Conservation (phyloP, 495 filamentous ascomycete genomes). For the Lindgomyces ingoldianus region DNA sequence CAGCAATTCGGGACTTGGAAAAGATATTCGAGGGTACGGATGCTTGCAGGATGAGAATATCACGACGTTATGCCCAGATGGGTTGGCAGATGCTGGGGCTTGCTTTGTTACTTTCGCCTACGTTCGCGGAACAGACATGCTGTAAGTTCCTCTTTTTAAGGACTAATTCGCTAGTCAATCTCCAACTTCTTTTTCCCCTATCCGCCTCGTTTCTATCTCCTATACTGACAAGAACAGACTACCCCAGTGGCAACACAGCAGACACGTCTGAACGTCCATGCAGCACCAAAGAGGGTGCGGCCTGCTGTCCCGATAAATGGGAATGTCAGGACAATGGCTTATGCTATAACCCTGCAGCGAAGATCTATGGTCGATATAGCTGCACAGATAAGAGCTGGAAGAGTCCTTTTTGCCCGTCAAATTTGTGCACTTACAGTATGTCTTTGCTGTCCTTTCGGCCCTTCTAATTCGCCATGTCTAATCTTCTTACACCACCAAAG, state of each 20-base stretch:
- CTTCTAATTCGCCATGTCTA: too few relatives aligned
- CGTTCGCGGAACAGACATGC: neutral
- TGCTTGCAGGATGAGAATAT: neutral
- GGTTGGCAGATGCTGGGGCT: neutral
- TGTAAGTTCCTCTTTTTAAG: neutral
- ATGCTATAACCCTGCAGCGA: slow-evolving; percentile 19
- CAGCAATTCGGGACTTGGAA: neutral
- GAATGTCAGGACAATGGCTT: slow-evolving; percentile 32
- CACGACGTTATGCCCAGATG: neutral
- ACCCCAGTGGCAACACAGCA: slow-evolving; percentile 24
- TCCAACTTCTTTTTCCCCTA: neutral
- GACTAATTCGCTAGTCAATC: neutral
- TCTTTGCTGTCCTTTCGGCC: neutral
- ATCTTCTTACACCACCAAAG: too few relatives aligned
- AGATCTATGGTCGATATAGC: slow-evolving; percentile 22
- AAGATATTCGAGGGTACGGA: neutral
- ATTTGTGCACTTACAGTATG: slow-evolving; percentile 37
- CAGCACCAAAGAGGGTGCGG: slow-evolving; percentile 18
- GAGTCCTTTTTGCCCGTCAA: slow-evolving; percentile 18
- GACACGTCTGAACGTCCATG: slow-evolving; percentile 27
- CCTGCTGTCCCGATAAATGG: slow-evolving; percentile 35
- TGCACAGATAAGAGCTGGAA: slow-evolving; percentile 35
- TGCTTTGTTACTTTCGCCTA: neutral
- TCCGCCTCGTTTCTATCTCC: neutral
- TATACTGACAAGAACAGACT: slow-evolving; percentile 16